These are phyloP conservation scores for Zarea fungicola DNA, from an alignment of 2,329 filamentous ascomycete species.

Conservation along the genomic window DNA sequence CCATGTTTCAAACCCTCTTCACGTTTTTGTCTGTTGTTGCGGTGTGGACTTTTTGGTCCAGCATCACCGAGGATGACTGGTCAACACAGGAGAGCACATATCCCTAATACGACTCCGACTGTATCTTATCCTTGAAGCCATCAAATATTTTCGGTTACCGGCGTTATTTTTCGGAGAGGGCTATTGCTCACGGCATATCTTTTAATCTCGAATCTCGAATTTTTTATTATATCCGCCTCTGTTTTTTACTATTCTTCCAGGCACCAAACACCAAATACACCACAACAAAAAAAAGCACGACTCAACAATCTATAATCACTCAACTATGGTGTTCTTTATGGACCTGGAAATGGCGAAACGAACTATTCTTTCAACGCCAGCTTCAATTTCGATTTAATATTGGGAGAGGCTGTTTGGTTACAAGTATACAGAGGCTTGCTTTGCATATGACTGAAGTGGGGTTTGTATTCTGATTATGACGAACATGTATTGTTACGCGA, in stretches of 20 bases:
- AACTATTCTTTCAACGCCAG: background rate
- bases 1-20: conserved; percentile 89
- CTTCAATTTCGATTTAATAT: background rate
- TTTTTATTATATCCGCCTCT: conserved; percentile 15
- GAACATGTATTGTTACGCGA: conserved; percentile 8
- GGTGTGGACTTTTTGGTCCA: conserved; percentile 96
- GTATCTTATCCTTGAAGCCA: conserved; percentile 10
- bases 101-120: conserved; percentile 21
- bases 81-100: conserved; percentile 51
- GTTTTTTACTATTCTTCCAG: conserved; percentile 8
- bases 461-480: conserved; percentile 6
- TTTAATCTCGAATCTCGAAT: conserved; percentile 12
- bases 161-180: conserved; percentile 20
- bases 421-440: conserved; percentile 4
- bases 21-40: conserved; percentile 76
- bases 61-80: conserved; percentile 99
- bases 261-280: background rate
- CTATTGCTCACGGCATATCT: conserved; percentile 17
- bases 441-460: conserved; percentile 12
- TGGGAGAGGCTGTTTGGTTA: conserved; percentile 9
- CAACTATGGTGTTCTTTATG: background rate
- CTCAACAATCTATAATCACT: background rate
- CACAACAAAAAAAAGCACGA: background rate
- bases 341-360: background rate
- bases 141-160: conserved; percentile 14